Conservation (phyloP, 2,329 filamentous ascomycete species). For the Fusarium decemcellulare region DNA sequence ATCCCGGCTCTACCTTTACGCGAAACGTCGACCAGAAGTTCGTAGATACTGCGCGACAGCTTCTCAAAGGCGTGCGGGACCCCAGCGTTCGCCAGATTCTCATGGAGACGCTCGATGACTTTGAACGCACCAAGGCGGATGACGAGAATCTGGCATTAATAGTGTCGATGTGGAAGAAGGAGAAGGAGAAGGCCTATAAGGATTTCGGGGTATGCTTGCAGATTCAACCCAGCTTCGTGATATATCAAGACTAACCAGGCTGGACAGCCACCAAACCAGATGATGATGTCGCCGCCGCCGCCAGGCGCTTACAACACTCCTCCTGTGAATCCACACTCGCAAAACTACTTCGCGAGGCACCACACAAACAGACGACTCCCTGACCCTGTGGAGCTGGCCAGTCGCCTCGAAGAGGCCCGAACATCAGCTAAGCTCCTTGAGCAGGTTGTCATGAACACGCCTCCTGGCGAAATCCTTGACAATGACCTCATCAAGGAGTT, state of each 20-base stretch:
- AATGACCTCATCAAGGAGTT: constrained; percentile 97
- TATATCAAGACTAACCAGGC: constrained; percentile 24
- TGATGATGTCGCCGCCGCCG: constrained; percentile 22
- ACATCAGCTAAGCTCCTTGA: constrained; percentile 93
- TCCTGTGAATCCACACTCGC: constrained; percentile 55
- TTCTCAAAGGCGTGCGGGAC: constrained; percentile 80
- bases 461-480: constrained; percentile 78
- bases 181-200: constrained; percentile 77
- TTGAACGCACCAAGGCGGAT: constrained; percentile 79
- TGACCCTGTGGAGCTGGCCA: constrained; percentile 81
- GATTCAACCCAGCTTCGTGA: not conserved
- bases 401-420: constrained; percentile 88
- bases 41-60: constrained; percentile 79
- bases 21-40: constrained; percentile 91
- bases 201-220: constrained; percentile 62
- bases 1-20: constrained; percentile 93
- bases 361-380: constrained; percentile 70
- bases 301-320: constrained; percentile 21
- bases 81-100: constrained; percentile 86
- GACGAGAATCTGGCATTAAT: constrained; percentile 82
- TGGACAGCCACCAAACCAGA: constrained; percentile 31
- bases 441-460: constrained; percentile 90
- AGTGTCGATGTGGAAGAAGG: constrained; percentile 89
- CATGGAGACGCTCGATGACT: constrained; percentile 86
- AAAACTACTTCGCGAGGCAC: constrained; percentile 71